A percentile compares a stretch with the other conserved stretches of the same genome.
Evolutionary conservation across 1,284 basidiomycete genomes (phyloP).

Genomic region (Pseudozyma pruni): DNA sequence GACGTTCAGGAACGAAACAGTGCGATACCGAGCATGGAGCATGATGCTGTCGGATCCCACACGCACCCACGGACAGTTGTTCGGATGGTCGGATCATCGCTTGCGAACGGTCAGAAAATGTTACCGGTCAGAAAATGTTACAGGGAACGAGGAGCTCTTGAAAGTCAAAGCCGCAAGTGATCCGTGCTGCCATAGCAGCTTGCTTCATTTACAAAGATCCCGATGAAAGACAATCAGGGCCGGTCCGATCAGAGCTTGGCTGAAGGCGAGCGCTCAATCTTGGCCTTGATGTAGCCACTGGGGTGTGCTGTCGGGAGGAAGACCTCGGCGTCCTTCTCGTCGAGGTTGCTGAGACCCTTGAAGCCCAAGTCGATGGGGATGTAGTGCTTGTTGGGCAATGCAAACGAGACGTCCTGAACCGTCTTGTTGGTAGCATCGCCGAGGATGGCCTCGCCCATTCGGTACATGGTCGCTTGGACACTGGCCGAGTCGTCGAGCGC

Average conservation of each 20-base stretch:
- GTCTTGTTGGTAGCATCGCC: conserved; percentile 71
- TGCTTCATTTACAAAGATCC: no score
- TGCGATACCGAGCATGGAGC: no score
- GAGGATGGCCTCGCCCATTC: conserved; percentile 80
- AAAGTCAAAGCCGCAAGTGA: no score
- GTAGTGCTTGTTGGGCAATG: conserved; percentile 80
- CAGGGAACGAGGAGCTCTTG: no score
- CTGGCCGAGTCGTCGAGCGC: conserved; percentile 87
- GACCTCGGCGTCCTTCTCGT: conserved; percentile 61
- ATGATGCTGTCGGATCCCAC: no score
- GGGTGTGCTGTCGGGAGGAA: conserved; percentile 61
- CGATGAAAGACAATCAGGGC: no score
- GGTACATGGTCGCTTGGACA: conserved; percentile 92
- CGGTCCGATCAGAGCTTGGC: conserved; percentile 41
- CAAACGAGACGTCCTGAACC: conserved; percentile 77
- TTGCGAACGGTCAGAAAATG: no score
- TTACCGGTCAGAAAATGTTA: no score
- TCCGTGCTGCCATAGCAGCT: no score
- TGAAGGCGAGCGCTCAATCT: conserved; percentile 40
- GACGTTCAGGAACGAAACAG: no score
- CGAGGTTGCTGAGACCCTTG: conserved; percentile 55
- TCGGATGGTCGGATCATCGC: no score
- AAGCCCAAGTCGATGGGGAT: conserved; percentile 61
- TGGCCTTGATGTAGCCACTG: conserved; percentile 62
- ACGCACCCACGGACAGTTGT: no score